Evolutionary conservation across 768 basidiomycete genomes (phyloP), one percentile per base, ranked within the genome.

Genomic region (Lactarius sanguifluus): DNA sequence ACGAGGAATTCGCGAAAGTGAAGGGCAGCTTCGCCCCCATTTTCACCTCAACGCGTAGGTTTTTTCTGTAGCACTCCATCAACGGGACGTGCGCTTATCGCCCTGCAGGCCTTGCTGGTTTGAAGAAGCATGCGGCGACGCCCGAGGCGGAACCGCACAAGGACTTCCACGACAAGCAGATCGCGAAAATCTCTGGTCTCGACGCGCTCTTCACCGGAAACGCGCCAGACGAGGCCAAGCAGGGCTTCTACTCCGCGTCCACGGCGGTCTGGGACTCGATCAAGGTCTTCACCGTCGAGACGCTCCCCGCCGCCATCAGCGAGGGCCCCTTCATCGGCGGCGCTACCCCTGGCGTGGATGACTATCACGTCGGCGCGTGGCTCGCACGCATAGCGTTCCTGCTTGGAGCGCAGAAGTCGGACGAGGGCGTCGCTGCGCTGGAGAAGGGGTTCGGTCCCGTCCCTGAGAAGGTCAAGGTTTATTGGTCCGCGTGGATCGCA

Each of bases 331-430:
- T 85, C 75, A 75, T 84, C 45, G 81, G 79, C 23, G 85, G 83
- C 10, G 77, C 73, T 5, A 69, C 61, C 47, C 83, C 83, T 0
- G 80, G 83, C 10, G 82, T 84, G 71, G 83, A 83, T 62, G 86
- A 85, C 71, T 84, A 82, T 76, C 84, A 85, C 73, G 74, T 86
- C 50, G 81, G 68, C 7, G 82, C 78, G 9, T 86, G 83, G 85
- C 73, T 86, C 36, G 80, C 83, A 30, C 80, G 82, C 36, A 79
- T 85, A 30, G 77, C 77, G 13, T 74, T 75, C 25, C 69, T 81
- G 6, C 63, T 72, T 1, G 82, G 82, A 1, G 80, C 76, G 30
- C 74, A 72, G 20, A 72, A 73, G 15, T 76, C 75, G 32, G 77
- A 76, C 25, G 78, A 80, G 13, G 81, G 79, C 3, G 59, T 79